Conservation (phyloP, 305 asterid species). For the Fraxinus velutina region DNA sequence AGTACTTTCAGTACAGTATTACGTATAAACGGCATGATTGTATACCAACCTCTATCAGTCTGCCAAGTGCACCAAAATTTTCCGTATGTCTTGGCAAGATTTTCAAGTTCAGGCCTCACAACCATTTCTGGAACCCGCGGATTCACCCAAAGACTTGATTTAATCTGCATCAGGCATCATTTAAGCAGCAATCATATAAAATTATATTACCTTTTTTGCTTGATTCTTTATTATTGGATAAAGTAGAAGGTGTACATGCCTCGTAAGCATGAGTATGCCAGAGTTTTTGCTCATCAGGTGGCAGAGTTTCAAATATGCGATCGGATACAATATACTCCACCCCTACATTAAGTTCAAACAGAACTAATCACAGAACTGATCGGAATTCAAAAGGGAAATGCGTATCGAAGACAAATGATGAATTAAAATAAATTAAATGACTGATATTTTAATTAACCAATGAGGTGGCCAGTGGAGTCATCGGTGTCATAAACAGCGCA, state of each 20-base stretch:
- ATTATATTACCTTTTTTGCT: background rate
- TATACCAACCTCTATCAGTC: conserved; percentile 49
- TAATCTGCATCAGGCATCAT: conserved; percentile 38
- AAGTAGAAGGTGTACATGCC: conserved; percentile 29
- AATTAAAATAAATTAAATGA: background rate
- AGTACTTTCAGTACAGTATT: background rate
- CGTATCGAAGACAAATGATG: background rate
- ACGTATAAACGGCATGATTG: background rate
- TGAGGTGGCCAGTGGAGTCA: conserved; percentile 52
- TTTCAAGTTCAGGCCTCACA: conserved; percentile 46
- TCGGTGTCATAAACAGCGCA: conserved; percentile 82
- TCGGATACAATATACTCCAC: conserved; percentile 75
- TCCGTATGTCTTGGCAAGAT: conserved; percentile 58
- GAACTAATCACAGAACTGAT: background rate
- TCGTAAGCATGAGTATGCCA: conserved; percentile 89
- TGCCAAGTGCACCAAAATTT: conserved; percentile 95
- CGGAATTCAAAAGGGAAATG: background rate
- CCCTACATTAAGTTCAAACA: conserved; percentile 32
- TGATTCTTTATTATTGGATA: background rate
- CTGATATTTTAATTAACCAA: conserved; percentile 40
- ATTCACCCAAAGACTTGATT: conserved; percentile 64
- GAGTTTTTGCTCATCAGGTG: conserved; percentile 73
- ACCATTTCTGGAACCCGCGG: conserved; percentile 68
- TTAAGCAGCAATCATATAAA: background rate
- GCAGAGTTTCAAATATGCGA: conserved; percentile 48